These are phyloP conservation scores for Rhizopogon parksii DNA, from an alignment of 1,284 basidiomycete genomes.

Conservation along the genomic window DNA sequence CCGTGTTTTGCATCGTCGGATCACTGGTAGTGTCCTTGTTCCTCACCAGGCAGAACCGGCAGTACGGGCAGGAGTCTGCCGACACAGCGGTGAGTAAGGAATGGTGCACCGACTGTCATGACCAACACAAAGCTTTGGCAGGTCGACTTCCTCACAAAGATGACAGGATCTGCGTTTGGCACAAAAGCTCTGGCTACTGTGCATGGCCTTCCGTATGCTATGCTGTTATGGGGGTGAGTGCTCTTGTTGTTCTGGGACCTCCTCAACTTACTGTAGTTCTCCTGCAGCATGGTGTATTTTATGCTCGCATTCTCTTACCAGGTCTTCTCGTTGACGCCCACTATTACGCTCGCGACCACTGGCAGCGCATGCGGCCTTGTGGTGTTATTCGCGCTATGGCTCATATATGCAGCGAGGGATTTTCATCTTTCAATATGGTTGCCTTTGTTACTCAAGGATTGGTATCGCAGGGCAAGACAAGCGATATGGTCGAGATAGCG, in stretches of 20 bases:
- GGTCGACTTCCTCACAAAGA: slow-evolving; percentile 2
- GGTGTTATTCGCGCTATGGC: slow-evolving; percentile 3
- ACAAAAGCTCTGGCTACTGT: slow-evolving; percentile 23
- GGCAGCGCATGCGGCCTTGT: background rate
- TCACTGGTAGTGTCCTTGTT: slow-evolving; percentile 7
- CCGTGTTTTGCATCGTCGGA: slow-evolving; percentile 5
- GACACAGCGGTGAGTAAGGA: slow-evolving; percentile 2
- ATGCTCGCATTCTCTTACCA: slow-evolving; percentile 4
- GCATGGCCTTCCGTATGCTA: slow-evolving; percentile 24
- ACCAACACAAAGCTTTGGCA: background rate
- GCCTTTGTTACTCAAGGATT: background rate
- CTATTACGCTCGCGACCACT: background rate
- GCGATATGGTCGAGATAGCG: background rate
- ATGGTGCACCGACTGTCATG: background rate
- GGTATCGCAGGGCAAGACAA: background rate
- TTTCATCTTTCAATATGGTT: background rate
- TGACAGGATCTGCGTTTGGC: slow-evolving; percentile 6
- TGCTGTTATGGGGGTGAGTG: slow-evolving; percentile 22
- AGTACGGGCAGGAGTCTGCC: slow-evolving; percentile 3
- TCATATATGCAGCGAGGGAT: slow-evolving; percentile 1
- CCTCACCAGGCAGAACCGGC: slow-evolving; percentile 3
- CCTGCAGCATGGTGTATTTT: slow-evolving; percentile 6
- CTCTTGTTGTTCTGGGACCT: background rate
- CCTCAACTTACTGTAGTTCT: background rate
- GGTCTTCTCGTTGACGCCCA: background rate